Evolutionary conservation across 2,329 filamentous ascomycete genomes (phyloP).

Genomic region (Venturia effusa): DNA sequence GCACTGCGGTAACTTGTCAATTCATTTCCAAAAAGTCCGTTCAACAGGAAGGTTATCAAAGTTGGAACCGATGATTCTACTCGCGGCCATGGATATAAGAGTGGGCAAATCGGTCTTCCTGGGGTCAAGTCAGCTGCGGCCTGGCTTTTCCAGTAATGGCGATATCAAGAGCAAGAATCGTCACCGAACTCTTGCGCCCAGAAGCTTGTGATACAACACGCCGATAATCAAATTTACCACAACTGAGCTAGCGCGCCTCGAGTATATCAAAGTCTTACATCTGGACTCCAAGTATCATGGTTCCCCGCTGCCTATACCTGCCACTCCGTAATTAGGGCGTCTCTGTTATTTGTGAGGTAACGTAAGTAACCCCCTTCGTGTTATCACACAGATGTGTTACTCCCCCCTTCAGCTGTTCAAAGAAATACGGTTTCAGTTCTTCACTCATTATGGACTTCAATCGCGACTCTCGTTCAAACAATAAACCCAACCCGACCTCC

Average conservation of each 20-base stretch:
- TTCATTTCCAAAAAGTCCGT: not conserved
- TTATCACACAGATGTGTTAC: not conserved
- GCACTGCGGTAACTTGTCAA: not conserved
- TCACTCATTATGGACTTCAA: conserved; percentile 1
- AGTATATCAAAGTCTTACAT: not conserved
- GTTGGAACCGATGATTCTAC: not conserved
- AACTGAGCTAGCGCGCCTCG: not conserved
- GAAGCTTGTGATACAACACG: not conserved
- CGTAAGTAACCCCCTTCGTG: not conserved
- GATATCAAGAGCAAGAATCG: not conserved
- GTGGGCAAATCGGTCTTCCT: not conserved
- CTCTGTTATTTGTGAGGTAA: not conserved
- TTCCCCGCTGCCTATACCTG: not conserved
- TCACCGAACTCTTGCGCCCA: not conserved
- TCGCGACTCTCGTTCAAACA: not conserved
- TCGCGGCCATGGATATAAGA: not conserved
- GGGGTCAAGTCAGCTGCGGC: not conserved
- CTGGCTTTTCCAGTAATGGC: not conserved
- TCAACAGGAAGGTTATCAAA: not conserved
- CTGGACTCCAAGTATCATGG: not conserved
- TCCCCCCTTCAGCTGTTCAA: too few species aligned
- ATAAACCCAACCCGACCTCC: not conserved
- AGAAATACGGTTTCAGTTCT: not conserved
- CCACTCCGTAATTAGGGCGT: not conserved
- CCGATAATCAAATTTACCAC: not conserved